phyloP scores from a whole-genome alignment of 176 grass and related monocot species.

The Elaeis guineensis region DNA sequence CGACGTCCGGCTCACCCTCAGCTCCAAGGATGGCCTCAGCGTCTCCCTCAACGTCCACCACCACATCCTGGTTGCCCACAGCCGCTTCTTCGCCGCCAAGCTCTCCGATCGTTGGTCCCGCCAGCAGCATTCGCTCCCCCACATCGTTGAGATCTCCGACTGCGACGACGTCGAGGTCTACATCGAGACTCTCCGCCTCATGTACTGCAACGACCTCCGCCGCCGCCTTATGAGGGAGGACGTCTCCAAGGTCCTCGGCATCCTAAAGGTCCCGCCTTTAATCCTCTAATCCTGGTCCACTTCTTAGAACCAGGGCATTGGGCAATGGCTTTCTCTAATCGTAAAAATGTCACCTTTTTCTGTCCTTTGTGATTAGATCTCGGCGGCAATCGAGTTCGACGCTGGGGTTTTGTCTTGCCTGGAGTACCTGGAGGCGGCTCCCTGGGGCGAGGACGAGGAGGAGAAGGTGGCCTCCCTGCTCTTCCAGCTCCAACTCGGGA shows the following conservation, averaged over 20 bases:
- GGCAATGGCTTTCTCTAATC: neutral
- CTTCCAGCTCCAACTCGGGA: constrained; percentile 80
- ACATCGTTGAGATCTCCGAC: constrained; percentile 96
- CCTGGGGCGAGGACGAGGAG: constrained; percentile 5
- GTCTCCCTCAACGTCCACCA: constrained; percentile 74
- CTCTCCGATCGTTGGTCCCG: constrained; percentile 93
- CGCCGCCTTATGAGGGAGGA: constrained; percentile 87
- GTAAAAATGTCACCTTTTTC: constrained; percentile 11
- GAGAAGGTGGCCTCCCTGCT: constrained; percentile 50
- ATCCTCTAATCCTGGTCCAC: neutral
- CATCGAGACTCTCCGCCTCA: constrained; percentile 82
- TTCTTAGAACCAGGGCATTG: no score
- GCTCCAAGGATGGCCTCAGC: constrained; percentile 72
- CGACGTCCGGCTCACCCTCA: constrained; percentile 84
- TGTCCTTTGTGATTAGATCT: constrained; percentile 33
- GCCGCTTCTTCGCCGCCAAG: constrained; percentile 93
- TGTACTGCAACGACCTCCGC: constrained; percentile 97
- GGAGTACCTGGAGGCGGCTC: constrained; percentile 16
- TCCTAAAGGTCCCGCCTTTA: constrained; percentile 51
- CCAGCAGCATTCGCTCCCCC: constrained; percentile 81
- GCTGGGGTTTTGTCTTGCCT: constrained; percentile 58
- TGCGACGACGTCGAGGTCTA: constrained; percentile 97
- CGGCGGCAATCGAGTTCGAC: constrained; percentile 75
- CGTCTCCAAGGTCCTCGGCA: constrained; percentile 83
- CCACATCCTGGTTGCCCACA: constrained; percentile 77